Evolutionary conservation across 2,329 filamentous ascomycete species (phyloP).

Genomic region (Elsinoe batatas): DNA sequence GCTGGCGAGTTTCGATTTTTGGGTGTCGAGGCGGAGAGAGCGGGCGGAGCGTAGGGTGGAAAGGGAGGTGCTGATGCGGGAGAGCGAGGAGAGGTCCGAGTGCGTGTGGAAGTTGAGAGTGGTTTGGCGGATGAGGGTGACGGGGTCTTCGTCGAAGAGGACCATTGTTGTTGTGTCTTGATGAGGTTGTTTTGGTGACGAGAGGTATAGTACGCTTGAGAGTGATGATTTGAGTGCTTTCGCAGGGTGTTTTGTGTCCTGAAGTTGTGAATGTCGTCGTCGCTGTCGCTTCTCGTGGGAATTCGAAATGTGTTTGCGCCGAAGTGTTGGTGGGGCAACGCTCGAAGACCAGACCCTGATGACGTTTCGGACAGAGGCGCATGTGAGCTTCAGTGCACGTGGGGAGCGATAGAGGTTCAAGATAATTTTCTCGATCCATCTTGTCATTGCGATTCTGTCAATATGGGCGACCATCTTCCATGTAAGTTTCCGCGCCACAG

Average conservation of each 20-base stretch:
- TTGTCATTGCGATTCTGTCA: background rate
- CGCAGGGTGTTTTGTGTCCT: no score
- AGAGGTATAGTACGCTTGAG: background rate
- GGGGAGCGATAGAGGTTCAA: background rate
- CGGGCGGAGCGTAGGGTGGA: conserved; percentile 76
- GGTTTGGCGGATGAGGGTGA: conserved; percentile 80
- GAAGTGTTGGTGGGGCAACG: conserved; percentile 5
- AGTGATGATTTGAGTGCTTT: background rate
- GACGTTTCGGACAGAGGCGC: conserved; percentile 1
- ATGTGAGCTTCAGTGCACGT: conserved; percentile 4
- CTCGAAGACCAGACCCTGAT: background rate
- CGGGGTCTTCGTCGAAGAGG: conserved; percentile 90
- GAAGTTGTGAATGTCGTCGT: conserved; percentile 4
- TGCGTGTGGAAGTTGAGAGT: conserved; percentile 91
- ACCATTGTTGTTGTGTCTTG: conserved; percentile 44
- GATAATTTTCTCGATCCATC: background rate
- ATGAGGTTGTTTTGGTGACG: background rate
- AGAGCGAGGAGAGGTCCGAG: conserved; percentile 74
- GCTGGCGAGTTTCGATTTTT: conserved; percentile 35
- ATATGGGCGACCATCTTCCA: conserved; percentile 40
- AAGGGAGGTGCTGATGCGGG: conserved; percentile 75
- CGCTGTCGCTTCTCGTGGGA: background rate
- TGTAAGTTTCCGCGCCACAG: conserved; percentile 31
- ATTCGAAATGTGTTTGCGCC: background rate
- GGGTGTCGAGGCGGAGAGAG: conserved; percentile 53